phyloP scores from a whole-genome alignment of 371 early-diverging fungal genomes.

The Mortierella sp. region DNA sequence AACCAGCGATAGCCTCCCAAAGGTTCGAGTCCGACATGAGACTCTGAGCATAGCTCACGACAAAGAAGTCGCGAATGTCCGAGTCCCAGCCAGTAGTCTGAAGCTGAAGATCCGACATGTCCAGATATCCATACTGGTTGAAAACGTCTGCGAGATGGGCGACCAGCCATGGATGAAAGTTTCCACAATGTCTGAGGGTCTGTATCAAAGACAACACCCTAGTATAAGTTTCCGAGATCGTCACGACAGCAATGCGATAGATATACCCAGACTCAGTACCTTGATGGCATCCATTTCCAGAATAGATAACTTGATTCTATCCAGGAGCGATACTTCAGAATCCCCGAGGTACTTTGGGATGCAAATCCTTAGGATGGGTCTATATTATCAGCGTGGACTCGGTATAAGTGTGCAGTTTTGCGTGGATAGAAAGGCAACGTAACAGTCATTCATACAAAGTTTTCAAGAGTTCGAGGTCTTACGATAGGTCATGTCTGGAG shows the following conservation, averaged over 20 bases:
- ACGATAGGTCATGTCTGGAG: conserved; percentile 29
- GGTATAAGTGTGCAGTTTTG: not conserved
- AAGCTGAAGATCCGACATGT: conserved; percentile 25
- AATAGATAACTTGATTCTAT: conserved; percentile 35
- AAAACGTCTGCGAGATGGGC: conserved; percentile 41
- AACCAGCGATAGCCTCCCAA: conserved; percentile 47
- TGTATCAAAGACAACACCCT: not conserved
- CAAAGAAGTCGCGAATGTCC: conserved; percentile 41
- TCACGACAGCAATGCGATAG: too few relatives aligned
- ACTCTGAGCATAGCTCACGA: conserved; percentile 46
- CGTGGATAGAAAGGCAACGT: not conserved
- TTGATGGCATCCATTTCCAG: conserved; percentile 45
- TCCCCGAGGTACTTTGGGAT: conserved; percentile 16
- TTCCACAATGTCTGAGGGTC: conserved; percentile 41
- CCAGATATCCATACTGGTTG: conserved; percentile 36
- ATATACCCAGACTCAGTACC: conserved; percentile 7
- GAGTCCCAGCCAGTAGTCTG: conserved; percentile 26
- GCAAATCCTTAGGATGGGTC: conserved; percentile 26
- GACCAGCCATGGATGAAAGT: conserved; percentile 47
- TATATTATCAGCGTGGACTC: not conserved
- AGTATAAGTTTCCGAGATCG: too few relatives aligned
- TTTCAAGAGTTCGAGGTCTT: not conserved
- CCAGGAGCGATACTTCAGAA: conserved; percentile 16
- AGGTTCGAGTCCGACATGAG: conserved; percentile 34
- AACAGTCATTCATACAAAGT: too few relatives aligned